A percentile compares a stretch with the other conserved stretches of the same genome.
Conservation (phyloP, 495 filamentous ascomycete species). For the Penicillium goetzii region DNA sequence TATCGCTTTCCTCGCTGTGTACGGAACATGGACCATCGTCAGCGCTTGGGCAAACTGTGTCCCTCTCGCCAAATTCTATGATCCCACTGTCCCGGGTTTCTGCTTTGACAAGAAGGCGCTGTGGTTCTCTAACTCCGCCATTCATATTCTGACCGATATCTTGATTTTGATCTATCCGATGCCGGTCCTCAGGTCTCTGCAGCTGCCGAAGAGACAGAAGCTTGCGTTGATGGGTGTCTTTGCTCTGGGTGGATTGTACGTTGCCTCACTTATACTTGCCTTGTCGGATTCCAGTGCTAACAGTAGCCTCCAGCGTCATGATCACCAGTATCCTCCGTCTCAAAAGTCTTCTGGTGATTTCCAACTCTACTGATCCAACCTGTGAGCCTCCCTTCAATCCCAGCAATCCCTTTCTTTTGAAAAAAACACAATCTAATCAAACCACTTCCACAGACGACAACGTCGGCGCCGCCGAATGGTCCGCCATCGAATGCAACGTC, state of each 20-base stretch:
- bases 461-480: constrained; percentile 59
- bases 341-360: constrained; percentile 42
- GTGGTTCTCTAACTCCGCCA: constrained; percentile 45
- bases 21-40: constrained; percentile 44
- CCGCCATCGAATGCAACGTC: constrained; percentile 58
- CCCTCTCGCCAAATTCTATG: constrained; percentile 43
- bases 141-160: constrained; percentile 54
- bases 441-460: constrained; percentile 46
- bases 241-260: constrained; percentile 52
- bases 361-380: constrained; percentile 2
- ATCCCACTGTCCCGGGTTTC: constrained; percentile 32
- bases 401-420: not conserved
- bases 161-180: constrained; percentile 53
- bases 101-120: constrained; percentile 41
- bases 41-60: constrained; percentile 44
- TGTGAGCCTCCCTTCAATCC: not conserved
- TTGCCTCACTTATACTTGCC: constrained; percentile 12
- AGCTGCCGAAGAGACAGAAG: constrained; percentile 48
- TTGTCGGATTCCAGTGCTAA: constrained; percentile 9
- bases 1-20: constrained; percentile 38
- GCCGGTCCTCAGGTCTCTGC: constrained; percentile 49
- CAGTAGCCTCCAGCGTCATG: constrained; percentile 44
- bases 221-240: constrained; percentile 53
- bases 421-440: not conserved
- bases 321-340: constrained; percentile 60